Percentiles rank a stretch among this genome's conserved stretches.
Evolutionary conservation across 495 filamentous ascomycete species (phyloP).

Genomic region (Platismatia glauca): DNA sequence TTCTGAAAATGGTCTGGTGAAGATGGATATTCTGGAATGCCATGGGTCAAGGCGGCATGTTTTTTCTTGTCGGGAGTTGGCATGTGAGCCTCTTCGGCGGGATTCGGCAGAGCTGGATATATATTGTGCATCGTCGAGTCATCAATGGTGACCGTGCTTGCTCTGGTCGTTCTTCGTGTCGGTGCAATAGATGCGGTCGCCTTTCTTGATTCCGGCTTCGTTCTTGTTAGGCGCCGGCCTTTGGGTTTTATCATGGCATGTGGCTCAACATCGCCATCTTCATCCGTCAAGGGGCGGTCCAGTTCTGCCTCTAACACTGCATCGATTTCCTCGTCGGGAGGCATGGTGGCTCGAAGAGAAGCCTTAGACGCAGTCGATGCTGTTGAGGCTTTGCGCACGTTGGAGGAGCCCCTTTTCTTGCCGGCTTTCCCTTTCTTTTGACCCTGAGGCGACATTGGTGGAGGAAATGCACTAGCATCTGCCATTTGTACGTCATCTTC

Average conservation of each 20-base stretch:
- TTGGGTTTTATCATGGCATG: slow-evolving; percentile 11
- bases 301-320: slow-evolving; percentile 58
- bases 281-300: slow-evolving; percentile 48
- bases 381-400: slow-evolving; percentile 45
- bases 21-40: neutral
- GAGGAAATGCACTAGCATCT: slow-evolving; percentile 16
- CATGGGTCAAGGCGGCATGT: neutral
- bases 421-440: slow-evolving; percentile 33
- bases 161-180: slow-evolving; percentile 22
- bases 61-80: neutral
- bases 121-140: slow-evolving; percentile 1
- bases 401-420: slow-evolving; percentile 39
- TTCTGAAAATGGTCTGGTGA: neutral
- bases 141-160: slow-evolving; percentile 14
- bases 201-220: slow-evolving; percentile 20
- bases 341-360: slow-evolving; percentile 31
- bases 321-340: slow-evolving; percentile 61
- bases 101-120: neutral
- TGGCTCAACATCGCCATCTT: slow-evolving; percentile 32
- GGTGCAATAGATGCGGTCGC: slow-evolving; percentile 22
- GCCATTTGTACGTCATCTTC: slow-evolving; percentile 25
- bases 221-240: slow-evolving; percentile 24
- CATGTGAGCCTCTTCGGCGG: neutral
- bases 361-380: slow-evolving; percentile 40
- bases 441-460: slow-evolving; percentile 9